Conservation (phyloP, 306 rosid species). For the Citrullus mucosospermus region DNA sequence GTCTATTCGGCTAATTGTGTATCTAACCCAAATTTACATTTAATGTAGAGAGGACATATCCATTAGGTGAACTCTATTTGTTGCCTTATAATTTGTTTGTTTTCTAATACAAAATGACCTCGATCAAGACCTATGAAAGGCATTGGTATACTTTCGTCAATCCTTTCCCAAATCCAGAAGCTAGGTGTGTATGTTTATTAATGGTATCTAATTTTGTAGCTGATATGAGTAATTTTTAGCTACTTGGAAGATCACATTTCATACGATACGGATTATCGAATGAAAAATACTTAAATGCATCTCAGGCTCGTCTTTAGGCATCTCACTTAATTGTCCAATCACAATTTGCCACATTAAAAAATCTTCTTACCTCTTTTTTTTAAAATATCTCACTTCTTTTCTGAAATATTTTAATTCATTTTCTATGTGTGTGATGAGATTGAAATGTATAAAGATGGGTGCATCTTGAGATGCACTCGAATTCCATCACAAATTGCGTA, state of each 20-base stretch:
- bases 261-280: too few relatives aligned
- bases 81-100: not conserved
- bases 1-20: not conserved
- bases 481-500: not conserved
- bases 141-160: not conserved
- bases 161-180: not conserved
- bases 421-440: too few relatives aligned
- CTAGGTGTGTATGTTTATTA: too few relatives aligned
- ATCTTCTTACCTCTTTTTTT: too few relatives aligned
- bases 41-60: not conserved
- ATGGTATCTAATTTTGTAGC: not conserved
- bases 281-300: too few relatives aligned
- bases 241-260: not conserved
- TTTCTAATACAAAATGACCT: not conserved
- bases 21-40: not conserved
- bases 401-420: too few relatives aligned
- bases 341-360: too few relatives aligned
- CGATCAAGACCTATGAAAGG: not conserved
- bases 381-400: too few relatives aligned
- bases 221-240: not conserved
- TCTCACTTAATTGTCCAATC: too few relatives aligned
- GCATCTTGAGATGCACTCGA: not conserved
- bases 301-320: too few relatives aligned
- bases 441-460: too few relatives aligned
- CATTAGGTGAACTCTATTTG: not conserved